Base-by-base conservation (phyloP, 2,329 filamentous ascomycete genomes). In the Aspergillus candidus region DNA sequence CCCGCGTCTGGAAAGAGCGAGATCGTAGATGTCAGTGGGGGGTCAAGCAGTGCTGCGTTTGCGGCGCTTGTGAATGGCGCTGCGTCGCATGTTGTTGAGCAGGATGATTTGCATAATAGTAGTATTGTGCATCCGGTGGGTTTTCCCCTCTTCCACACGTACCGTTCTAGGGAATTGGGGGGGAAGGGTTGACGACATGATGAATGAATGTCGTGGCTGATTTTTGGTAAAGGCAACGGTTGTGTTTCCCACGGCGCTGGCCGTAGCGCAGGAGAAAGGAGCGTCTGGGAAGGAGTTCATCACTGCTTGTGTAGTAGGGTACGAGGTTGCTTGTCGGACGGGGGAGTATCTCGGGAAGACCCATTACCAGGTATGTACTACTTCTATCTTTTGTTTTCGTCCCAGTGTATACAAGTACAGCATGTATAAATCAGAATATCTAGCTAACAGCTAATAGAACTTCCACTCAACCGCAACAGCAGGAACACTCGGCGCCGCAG, bases 81-180 rank as follows among this genome's bases (percentile, higher is more conserved):
- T 30, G 51, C 60, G 4, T 58, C 59, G 13, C 60, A 63, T 48
- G 60, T 62, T 2, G 60, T 63, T 6, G 60, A 63, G 40, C 60
- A 62, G 35, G 60, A 63, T 51, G 60, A 63, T 48, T 53, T 63
- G 35, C 60, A 63, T 38, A 63, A 61, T 46, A 46, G 59, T 17
- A 62, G 60, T 45, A 62, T 63, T 32, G 59, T 58, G 56, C 60
- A 63, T 48, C 60, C 60, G 13, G 60, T 62, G 41, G 38, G 57
- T 49, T 3, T 10, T 8, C 22, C 22, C 4, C 18, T 22, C 3
- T 6, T 7, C 18, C n/a, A n/a, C n/a, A n/a, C n/a, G n/a, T n/a
- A n/a, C n/a, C n/a, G n/a, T n/a, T n/a, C n/a, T n/a, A n/a, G n/a
- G n/a, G n/a, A n/a, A n/a, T n/a, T n/a, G n/a, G n/a, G n/a, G n/a